These are phyloP conservation scores for Lentinula lateritia DNA, from an alignment of 768 basidiomycete species.

Conservation along the genomic window DNA sequence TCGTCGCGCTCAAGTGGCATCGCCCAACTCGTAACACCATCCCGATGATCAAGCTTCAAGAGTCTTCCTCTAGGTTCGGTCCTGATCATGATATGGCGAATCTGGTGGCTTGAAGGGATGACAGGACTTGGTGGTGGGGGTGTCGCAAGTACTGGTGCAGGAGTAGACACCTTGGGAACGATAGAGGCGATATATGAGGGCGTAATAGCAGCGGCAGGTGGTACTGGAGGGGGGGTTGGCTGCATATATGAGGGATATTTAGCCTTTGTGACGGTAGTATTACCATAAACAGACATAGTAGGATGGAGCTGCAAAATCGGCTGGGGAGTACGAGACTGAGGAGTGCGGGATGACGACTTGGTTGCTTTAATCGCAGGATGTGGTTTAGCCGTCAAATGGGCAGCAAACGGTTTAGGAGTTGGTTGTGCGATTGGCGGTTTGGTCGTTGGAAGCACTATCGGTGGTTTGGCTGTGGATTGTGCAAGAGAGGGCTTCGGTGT, in stretches of 20 bases:
- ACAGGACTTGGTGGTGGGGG: constrained; percentile 26
- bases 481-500: neutral
- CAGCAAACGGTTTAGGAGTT: neutral
- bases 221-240: neutral
- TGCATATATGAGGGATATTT: neutral
- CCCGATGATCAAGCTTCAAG: constrained; percentile 55
- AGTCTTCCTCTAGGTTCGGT: constrained; percentile 57
- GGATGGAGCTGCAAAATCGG: constrained; percentile 14
- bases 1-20: constrained; percentile 57
- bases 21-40: constrained; percentile 74
- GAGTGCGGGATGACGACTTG: neutral
- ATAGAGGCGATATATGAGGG: neutral
- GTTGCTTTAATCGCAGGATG: neutral
- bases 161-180: neutral
- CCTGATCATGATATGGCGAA: constrained; percentile 47
- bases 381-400: neutral
- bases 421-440: neutral
- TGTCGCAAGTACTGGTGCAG: constrained; percentile 9
- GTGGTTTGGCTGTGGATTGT: neutral
- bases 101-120: constrained; percentile 34
- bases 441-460: neutral
- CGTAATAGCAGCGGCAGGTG: neutral
- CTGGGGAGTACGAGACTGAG: neutral
- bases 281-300: neutral
- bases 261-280: neutral